Conservation (phyloP, 2,329 filamentous ascomycete genomes). For the Fusarium sp. region DNA sequence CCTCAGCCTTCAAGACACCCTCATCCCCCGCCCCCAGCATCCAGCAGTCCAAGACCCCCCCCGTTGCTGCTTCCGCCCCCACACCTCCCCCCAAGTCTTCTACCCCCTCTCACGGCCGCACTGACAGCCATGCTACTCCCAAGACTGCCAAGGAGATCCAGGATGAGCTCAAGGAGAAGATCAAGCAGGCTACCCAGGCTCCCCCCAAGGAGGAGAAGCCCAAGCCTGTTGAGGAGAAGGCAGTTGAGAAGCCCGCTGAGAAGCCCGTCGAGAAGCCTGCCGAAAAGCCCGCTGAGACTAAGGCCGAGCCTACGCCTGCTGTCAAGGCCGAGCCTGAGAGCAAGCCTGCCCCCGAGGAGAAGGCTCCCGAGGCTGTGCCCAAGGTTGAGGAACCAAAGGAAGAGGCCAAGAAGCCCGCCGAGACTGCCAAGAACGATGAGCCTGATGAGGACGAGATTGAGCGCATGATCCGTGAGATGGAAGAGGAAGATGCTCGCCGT, state of each 20-base stretch:
- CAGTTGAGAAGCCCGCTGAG: conserved; percentile 7
- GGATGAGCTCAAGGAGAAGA: conserved; percentile 84
- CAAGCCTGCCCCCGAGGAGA: conserved; percentile 46
- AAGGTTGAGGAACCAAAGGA: conserved; percentile 44
- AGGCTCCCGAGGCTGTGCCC: conserved; percentile 39
- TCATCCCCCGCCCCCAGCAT: conserved; percentile 67
- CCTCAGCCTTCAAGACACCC: conserved; percentile 70
- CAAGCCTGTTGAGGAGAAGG: conserved; percentile 34
- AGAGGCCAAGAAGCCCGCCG: conserved; percentile 43
- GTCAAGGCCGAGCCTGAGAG: conserved; percentile 34
- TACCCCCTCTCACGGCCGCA: conserved; percentile 75
- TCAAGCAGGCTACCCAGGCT: conserved; percentile 70
- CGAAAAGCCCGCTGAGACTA: conserved; percentile 13
- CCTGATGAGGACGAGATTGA: conserved; percentile 69
- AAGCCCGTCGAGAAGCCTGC: conserved; percentile 52
- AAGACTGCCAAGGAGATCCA: conserved; percentile 87
- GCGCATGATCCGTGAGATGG: conserved; percentile 72
- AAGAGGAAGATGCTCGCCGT: conserved; percentile 50
- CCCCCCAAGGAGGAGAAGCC: conserved; percentile 48
- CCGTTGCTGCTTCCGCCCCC: conserved; percentile 78
- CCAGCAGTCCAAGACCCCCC: conserved; percentile 73
- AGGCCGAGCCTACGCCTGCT: not conserved
- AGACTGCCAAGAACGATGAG: conserved; percentile 49
- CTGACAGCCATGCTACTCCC: conserved; percentile 73
- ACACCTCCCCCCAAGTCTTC: conserved; percentile 84